phyloP scores from a whole-genome alignment of 192 early-diverging fungal genomes.

The Coemansia sp. region DNA sequence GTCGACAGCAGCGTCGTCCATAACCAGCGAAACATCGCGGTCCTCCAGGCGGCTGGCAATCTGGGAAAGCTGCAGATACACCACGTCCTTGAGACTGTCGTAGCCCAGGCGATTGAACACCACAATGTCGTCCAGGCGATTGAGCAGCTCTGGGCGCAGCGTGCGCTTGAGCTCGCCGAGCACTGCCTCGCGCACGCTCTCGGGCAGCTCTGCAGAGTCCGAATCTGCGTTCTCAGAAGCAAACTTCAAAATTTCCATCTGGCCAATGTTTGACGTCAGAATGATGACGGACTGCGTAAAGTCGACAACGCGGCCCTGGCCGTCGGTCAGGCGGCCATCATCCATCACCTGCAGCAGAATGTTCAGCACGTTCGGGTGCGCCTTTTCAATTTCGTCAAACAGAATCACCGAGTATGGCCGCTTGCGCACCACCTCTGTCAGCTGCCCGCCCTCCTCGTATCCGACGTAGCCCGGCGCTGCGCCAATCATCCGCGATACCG shows the following conservation, averaged over 20 bases:
- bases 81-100: slow-evolving; percentile 66
- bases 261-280: slow-evolving; percentile 89
- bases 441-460: slow-evolving; percentile 92
- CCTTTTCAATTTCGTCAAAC: slow-evolving; percentile 99
- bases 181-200: slow-evolving; percentile 57
- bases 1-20: slow-evolving; percentile 69
- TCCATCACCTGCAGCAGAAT: slow-evolving; percentile 84
- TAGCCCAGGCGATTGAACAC: slow-evolving; percentile 72
- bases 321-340: slow-evolving; percentile 93
- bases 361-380: slow-evolving; percentile 79
- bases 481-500: slow-evolving; percentile 88
- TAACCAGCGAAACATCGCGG: slow-evolving; percentile 67
- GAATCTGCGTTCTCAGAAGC: slow-evolving; percentile 26
- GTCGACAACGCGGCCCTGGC: slow-evolving; percentile 87
- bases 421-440: slow-evolving; percentile 90
- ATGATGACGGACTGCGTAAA: slow-evolving; percentile 96
- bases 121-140: slow-evolving; percentile 93
- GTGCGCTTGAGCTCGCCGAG: slow-evolving; percentile 76
- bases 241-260: slow-evolving; percentile 56
- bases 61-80: slow-evolving; percentile 64
- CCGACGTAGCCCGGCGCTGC: slow-evolving; percentile 96
- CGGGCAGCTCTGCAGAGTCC: slow-evolving; percentile 36
- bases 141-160: slow-evolving; percentile 94
- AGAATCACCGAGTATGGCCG: slow-evolving; percentile 91
- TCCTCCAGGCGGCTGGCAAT: slow-evolving; percentile 70